Conservation (phyloP, 2,329 filamentous ascomycete genomes). For the Cephalotrichum gorgonifer region DNA sequence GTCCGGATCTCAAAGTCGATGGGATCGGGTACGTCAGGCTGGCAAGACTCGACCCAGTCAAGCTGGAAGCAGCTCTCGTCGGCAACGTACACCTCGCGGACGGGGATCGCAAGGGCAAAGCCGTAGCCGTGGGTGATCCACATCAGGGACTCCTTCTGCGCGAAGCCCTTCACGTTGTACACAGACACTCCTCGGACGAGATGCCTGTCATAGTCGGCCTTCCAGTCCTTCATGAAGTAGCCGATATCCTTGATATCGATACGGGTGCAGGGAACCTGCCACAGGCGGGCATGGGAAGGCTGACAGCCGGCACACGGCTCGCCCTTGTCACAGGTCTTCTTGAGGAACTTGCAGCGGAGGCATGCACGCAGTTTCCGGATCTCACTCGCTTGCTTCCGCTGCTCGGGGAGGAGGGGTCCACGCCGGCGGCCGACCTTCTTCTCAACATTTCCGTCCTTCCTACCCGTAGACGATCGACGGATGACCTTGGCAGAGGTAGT, state of each 20-base stretch:
- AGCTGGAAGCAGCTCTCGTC: constrained; percentile 89
- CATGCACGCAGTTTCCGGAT: constrained; percentile 92
- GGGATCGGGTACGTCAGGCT: constrained; percentile 52
- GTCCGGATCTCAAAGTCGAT: constrained; percentile 79
- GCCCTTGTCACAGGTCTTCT: constrained; percentile 98
- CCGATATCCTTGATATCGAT: constrained; percentile 98
- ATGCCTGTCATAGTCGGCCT: constrained; percentile 90
- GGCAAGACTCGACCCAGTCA: constrained; percentile 81
- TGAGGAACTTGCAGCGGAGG: constrained; percentile 93
- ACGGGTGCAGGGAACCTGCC: constrained; percentile 95
- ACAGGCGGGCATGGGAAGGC: constrained; percentile 87
- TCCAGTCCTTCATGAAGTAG: constrained; percentile 99
- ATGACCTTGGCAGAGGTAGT: constrained; percentile 67
- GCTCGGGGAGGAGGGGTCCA: constrained; percentile 83
- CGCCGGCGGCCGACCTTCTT: constrained; percentile 89
- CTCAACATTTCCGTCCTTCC: constrained; percentile 69
- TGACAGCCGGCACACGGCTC: constrained; percentile 93
- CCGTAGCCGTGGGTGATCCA: constrained; percentile 97
- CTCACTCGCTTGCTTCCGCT: constrained; percentile 92
- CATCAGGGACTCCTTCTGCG: constrained; percentile 57
- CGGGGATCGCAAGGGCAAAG: constrained; percentile 83
- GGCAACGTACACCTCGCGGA: constrained; percentile 83
- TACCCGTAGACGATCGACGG: constrained; percentile 65
- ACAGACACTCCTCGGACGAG: constrained; percentile 79
- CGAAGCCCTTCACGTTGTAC: constrained; percentile 85